Base-by-base conservation (phyloP, 805 yeast species). In the Torulaspora gathmanii region DNA sequence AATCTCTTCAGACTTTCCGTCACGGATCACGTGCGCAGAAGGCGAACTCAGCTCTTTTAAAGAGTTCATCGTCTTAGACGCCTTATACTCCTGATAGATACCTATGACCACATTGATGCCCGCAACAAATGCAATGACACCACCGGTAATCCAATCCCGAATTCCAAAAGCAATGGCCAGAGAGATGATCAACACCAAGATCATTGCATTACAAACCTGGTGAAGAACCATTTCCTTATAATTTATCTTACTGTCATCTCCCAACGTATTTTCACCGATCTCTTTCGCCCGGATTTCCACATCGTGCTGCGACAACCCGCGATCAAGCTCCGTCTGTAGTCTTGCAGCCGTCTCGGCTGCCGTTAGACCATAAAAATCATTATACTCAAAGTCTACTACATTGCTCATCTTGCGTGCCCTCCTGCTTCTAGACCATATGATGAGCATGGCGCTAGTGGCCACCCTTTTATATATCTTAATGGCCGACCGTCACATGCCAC, bases 131-230 rank as follows among this genome's bases (percentile, higher is more conserved):
- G 96, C 80, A 58, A 93, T 93, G 46, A 91, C 83, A 33, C 95
- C 74, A 11, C 98, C 95, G 58, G 95, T 98, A 60, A 93, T 96
- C 50, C 83, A 80, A 67, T 93, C 95, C 22, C 95, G 95, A 86
- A 93, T 87, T 56, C 87, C 72, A 56, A 93, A 85, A 48, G 95
- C 80, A 38, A 93, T 75, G 3, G 77, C 76, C 5, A 98, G 96
- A 0, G 96, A 88, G 0, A 91, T 96, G 40, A 90, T 82, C 55
- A 93, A 74, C 46, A 93, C 74, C 60, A 93, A 70, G 51, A 93
- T 90, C 73, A 93, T 76, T 13, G 97, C 98, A 65, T 93, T 95
- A 56, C 86, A 89, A 60, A 87, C 81, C 63, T 93, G 95, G 45
- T 84, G 88, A 46, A 85, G 73, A 11, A 87, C 47, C 58, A 93